Evolutionary conservation across 371 early-diverging fungal species (phyloP).

Genomic region (Apophysomyces ossiformis): DNA sequence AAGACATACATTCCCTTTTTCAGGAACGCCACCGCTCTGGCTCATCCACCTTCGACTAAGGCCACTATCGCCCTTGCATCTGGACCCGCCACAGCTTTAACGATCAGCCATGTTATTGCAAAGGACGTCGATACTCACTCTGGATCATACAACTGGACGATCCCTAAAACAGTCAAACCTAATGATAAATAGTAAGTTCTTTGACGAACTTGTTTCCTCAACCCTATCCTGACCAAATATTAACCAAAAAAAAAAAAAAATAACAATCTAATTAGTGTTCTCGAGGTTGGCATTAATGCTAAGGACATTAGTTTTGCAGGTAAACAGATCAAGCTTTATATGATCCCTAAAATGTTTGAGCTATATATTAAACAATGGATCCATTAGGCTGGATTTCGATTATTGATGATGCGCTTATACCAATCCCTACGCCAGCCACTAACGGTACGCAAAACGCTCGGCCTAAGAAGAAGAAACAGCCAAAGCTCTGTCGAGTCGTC

Average conservation of each 20-base stretch:
- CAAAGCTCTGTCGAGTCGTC: no score
- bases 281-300: conserved; percentile 45
- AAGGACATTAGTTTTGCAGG: conserved; percentile 53
- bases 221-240: conserved; percentile 2
- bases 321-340: conserved; percentile 9
- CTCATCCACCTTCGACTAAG: conserved; percentile 8
- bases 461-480: no score
- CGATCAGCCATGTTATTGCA: conserved; percentile 44
- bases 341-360: no score
- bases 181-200: conserved; percentile 39
- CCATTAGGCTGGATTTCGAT: no score
- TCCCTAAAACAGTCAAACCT: conserved; percentile 37
- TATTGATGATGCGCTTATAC: no score
- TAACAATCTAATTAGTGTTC: conserved; percentile 32
- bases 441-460: no score
- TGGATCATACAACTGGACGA: conserved; percentile 46
- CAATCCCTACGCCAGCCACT: no score
- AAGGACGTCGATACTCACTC: conserved; percentile 28
- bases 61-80: conserved; percentile 47
- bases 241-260: no score
- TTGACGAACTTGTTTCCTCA: neutral
- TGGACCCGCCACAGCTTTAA: conserved; percentile 41
- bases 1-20: neutral
- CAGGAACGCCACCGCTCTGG: conserved; percentile 11
- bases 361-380: no score